Evolutionary conservation across 768 basidiomycete genomes (phyloP).

Genomic region (Naematelia aurantialba): DNA sequence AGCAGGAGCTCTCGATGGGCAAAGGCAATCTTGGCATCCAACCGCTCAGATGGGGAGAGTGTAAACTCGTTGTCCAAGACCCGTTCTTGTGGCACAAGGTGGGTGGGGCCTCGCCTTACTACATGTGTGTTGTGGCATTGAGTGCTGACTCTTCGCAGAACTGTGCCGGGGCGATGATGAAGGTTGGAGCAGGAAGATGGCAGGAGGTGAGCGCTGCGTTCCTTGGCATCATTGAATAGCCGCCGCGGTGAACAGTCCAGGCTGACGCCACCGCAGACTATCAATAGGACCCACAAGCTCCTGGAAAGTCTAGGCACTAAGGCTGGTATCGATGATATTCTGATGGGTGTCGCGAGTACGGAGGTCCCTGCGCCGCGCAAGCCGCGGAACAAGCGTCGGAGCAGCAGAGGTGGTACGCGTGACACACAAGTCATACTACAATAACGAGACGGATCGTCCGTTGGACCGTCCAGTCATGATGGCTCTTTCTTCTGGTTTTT

Average conservation of each 20-base stretch:
- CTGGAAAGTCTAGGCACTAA: neutral
- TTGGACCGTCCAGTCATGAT: too few species aligned
- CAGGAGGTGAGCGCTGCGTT: neutral
- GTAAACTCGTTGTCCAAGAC: slow-evolving; percentile 45
- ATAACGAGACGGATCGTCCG: too few species aligned
- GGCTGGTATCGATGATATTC: neutral
- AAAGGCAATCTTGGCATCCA: slow-evolving; percentile 32
- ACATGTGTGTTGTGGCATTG: too few species aligned
- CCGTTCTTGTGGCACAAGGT: slow-evolving; percentile 49
- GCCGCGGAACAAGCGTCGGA: neutral
- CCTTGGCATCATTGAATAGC: neutral
- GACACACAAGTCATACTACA: too few species aligned
- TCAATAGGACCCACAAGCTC: neutral
- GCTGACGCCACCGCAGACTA: neutral
- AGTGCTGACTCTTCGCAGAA: neutral
- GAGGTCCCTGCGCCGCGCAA: neutral
- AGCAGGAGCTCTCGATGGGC: slow-evolving; percentile 19
- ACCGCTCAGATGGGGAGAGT: slow-evolving; percentile 38
- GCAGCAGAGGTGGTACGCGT: neutral
- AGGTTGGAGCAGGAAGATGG: neutral
- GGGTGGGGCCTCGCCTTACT: slow-evolving; percentile 6
- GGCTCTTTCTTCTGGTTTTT: neutral
- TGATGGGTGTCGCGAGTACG: neutral
- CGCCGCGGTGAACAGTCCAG: neutral
- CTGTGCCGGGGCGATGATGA: neutral